These are phyloP conservation scores for Chamaecyparis obtusa DNA, from an alignment of 75 land plant genomes.

Conservation along the genomic window DNA sequence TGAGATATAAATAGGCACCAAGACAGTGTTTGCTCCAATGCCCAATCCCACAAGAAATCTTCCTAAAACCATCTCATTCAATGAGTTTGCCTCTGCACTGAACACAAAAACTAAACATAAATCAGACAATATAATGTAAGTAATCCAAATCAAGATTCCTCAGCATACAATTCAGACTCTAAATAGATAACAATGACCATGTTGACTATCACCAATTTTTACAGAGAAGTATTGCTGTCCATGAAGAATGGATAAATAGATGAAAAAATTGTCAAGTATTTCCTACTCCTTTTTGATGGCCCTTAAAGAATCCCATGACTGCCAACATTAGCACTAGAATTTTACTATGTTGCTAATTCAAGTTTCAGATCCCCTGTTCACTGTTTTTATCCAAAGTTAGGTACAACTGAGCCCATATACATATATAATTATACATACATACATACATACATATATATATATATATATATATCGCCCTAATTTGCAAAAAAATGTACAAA, in stretches of 20 bases:
- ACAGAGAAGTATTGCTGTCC: not conserved
- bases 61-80: constrained; percentile 72
- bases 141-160: not conserved
- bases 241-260: not conserved
- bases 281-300: not conserved
- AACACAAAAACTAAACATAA: constrained; percentile 14
- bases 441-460: too few relatives aligned
- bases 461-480: too few relatives aligned
- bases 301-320: not conserved
- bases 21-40: constrained; percentile 86
- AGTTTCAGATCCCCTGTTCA: too few relatives aligned
- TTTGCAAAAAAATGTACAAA: too few relatives aligned
- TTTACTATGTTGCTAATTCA: not conserved
- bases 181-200: not conserved
- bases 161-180: not conserved
- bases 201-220: not conserved
- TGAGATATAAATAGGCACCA: constrained; percentile 88
- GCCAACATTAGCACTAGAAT: not conserved
- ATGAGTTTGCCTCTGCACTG: constrained; percentile 79
- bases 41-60: constrained; percentile 92
- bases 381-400: too few relatives aligned
- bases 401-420: too few relatives aligned
- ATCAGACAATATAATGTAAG: not conserved
- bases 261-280: not conserved
- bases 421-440: too few relatives aligned